These are phyloP conservation scores for Calocera viscosa DNA, from an alignment of 768 basidiomycete genomes.

Conservation along the genomic window DNA sequence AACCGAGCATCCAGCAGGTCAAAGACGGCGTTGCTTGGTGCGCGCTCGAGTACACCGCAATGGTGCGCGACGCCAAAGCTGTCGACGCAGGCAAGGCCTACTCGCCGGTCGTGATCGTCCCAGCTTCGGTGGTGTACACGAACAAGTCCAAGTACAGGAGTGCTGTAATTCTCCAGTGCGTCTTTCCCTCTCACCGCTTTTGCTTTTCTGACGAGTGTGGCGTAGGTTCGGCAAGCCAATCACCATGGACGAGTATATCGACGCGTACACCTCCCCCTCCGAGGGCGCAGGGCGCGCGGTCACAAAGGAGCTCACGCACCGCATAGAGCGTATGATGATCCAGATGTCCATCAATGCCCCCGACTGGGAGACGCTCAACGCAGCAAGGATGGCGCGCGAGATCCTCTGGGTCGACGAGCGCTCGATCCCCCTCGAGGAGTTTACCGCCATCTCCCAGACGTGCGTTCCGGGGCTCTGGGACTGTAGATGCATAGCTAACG, in stretches of 20 bases:
- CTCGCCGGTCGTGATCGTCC: conserved; percentile 54
- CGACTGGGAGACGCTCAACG: conserved; percentile 88
- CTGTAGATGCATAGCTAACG: background rate
- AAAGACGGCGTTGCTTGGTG: conserved; percentile 90
- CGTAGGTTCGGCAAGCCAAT: conserved; percentile 75
- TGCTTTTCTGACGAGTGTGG: conserved; percentile 7
- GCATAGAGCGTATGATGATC: conserved; percentile 56
- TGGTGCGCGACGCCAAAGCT: conserved; percentile 43
- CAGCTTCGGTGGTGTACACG: conserved; percentile 84
- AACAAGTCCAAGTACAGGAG: conserved; percentile 94
- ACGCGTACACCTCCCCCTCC: conserved; percentile 57
- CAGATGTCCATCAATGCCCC: conserved; percentile 80
- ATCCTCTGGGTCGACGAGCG: conserved; percentile 80
- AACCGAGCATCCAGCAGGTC: conserved; percentile 78
- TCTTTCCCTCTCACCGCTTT: background rate
- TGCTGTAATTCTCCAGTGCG: conserved; percentile 45
- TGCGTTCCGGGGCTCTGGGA: conserved; percentile 32
- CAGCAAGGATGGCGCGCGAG: conserved; percentile 84
- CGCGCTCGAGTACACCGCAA: conserved; percentile 81
- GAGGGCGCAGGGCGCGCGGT: conserved; percentile 63
- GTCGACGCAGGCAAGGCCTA: conserved; percentile 28
- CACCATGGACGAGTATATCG: conserved; percentile 54
- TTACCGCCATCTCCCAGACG: conserved; percentile 81
- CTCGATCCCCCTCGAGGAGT: conserved; percentile 66
- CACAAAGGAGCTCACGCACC: conserved; percentile 73